phyloP scores from a whole-genome alignment of 495 filamentous ascomycete genomes.

The Xylaria palmicola region DNA sequence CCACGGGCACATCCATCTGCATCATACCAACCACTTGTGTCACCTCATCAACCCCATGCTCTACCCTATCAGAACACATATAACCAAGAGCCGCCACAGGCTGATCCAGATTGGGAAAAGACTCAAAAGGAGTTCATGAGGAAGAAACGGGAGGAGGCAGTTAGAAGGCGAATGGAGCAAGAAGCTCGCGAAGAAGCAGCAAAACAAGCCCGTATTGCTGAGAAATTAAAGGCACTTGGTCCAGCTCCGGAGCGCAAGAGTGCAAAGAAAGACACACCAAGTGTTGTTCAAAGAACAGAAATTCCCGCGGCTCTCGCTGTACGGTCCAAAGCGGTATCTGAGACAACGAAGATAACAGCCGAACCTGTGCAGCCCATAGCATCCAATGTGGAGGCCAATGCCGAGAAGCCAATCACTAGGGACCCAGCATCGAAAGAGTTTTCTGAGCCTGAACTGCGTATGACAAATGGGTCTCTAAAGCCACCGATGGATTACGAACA shows the following conservation, averaged over 20 bases:
- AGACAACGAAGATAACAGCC: neutral
- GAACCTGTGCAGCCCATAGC: slow-evolving; percentile 15
- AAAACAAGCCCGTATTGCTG: slow-evolving; percentile 74
- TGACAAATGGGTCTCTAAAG: slow-evolving; percentile 14
- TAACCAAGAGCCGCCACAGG: slow-evolving; percentile 32
- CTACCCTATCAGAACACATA: slow-evolving; percentile 42
- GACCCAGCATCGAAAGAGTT: slow-evolving; percentile 25
- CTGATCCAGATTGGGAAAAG: slow-evolving; percentile 58
- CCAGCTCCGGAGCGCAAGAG: slow-evolving; percentile 63
- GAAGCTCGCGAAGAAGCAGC: slow-evolving; percentile 79
- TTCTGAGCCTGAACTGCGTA: neutral
- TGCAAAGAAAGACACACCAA: slow-evolving; percentile 46
- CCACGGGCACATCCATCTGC: slow-evolving; percentile 37
- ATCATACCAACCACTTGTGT: slow-evolving; percentile 50
- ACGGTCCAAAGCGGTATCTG: neutral
- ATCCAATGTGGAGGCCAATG: slow-evolving; percentile 12
- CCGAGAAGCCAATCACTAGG: slow-evolving; percentile 9
- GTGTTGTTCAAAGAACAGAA: slow-evolving; percentile 37
- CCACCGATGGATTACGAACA: slow-evolving; percentile 15
- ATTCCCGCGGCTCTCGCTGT: slow-evolving; percentile 19
- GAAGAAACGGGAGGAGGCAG: slow-evolving; percentile 71
- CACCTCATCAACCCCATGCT: slow-evolving; percentile 48
- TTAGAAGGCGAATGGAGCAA: slow-evolving; percentile 74
- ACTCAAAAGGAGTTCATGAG: slow-evolving; percentile 84
- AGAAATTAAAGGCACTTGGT: slow-evolving; percentile 79